phyloP scores from a whole-genome alignment of 2,329 filamentous ascomycete species.

The Xylaria sp. region DNA sequence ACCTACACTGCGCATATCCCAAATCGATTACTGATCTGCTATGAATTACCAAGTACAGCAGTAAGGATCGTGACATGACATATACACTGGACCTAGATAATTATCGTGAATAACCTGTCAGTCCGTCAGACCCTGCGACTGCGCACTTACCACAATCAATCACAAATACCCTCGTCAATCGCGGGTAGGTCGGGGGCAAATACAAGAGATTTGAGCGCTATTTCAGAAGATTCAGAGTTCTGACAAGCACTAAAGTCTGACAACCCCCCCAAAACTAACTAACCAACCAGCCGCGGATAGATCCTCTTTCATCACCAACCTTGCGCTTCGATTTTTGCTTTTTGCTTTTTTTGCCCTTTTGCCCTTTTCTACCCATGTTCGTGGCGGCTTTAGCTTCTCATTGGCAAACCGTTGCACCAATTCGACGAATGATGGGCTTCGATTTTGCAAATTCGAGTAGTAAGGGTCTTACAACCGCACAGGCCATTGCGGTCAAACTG shows the following conservation, averaged over 20 bases:
- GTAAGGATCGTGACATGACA: background rate
- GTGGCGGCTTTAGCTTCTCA: conserved; percentile 17
- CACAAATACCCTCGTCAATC: conserved; percentile 25
- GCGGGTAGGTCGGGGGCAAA: conserved; percentile 21
- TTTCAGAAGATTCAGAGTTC: conserved; percentile 31
- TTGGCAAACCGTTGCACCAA: conserved; percentile 29
- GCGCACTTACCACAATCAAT: conserved; percentile 10
- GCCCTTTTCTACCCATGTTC: conserved; percentile 9
- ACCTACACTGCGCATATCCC: background rate
- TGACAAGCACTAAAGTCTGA: conserved; percentile 35
- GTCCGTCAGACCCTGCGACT: background rate
- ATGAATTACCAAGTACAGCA: background rate
- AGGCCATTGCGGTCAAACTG: conserved; percentile 11
- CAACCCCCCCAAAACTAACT: conserved; percentile 9
- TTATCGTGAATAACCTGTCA: background rate
- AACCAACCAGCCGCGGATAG: conserved; percentile 31
- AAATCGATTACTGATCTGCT: background rate
- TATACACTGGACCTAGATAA: background rate
- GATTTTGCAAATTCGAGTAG: conserved; percentile 10
- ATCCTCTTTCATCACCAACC: conserved; percentile 38
- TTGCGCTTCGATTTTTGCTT: conserved; percentile 27
- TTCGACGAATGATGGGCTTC: conserved; percentile 14
- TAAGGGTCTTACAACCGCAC: conserved; percentile 6
- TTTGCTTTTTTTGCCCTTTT: conserved; percentile 28
- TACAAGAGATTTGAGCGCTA: conserved; percentile 22